Base-by-base conservation (phyloP, 1,284 basidiomycete genomes). In the Ceratobasidium sp. region DNA sequence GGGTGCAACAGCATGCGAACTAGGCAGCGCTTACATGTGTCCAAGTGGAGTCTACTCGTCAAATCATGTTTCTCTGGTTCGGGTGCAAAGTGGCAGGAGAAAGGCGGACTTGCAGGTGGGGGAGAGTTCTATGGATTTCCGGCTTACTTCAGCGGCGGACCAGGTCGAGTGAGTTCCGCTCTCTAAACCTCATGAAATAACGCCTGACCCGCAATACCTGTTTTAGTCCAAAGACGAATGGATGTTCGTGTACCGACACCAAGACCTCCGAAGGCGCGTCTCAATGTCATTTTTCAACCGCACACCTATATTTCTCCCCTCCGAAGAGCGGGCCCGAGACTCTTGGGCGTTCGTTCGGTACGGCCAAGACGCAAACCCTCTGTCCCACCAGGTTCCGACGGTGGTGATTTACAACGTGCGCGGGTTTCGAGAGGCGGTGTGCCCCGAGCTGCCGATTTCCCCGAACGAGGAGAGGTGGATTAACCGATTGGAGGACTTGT, bases 81-180 rank as follows among this genome's bases (percentile, higher is more conserved):
- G 7, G 66, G 66, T 11, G 35, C 32, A 18, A 69, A 69, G 21
- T 69, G 66, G 66, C 41, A 41, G 0, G 23, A 54, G 14, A 69
- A 57, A 26, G 44, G 66, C 13, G 66, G 66, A 14, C 32, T 69
- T 13, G 28, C 35, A 23, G 66, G 66, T 9, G 66, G 66, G 9
- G 52, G 66, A 14, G 66, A 69, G 26, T 69, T 69, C 32, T 69
- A 57, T 43, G 66, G 66, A n/a, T 57, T 69, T 57, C 66, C 66
- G 16, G 66, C 52, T n/a, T 69, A 69, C 32, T 66, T 69, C 30
- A 69, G 46, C 28, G 66, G 52, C 8, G 50, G 66, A 8, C 16
- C 38, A 5, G 66, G 52, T 3, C 66, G 57, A 28, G 66, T 69
- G 11, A 18, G 52, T 54, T 30, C 2, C 41, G n/a, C n/a, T n/a